Evolutionary conservation across 768 basidiomycete genomes (phyloP), one percentile per base, ranked within the genome.

Genomic region (Rhizopogon vulgaris): DNA sequence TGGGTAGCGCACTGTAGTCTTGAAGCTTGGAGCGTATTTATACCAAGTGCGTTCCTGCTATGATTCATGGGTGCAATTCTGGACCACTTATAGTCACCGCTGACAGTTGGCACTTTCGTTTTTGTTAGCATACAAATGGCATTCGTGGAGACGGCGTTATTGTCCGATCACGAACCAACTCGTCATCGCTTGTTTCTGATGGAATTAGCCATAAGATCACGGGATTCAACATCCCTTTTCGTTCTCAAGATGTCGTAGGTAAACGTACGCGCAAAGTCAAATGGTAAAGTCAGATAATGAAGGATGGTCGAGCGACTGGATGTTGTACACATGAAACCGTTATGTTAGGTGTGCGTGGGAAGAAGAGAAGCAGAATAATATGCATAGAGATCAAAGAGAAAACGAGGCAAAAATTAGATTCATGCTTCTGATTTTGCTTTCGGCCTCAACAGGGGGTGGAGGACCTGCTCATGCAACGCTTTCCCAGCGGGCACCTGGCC

Each of bases 381-480:
- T 28, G 32, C 17, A 37, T 25, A 48, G 30, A 2, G 41, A 30
- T 40, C 43, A 2, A 38, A 48, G 37, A n/a, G 6, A 18, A 38
- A 27, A 32, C 6, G 12, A 37, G 25, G 32, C 32, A 34, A 12
- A 34, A 34, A 12, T 11, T 30, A n/a, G 15, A 10, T 32, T 63
- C 55, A 69, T 37, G 60, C 58, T 43, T 61, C 54, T 32, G 62
- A 43, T 51, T 66, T 60, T n/a, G 51, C 48, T 55, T 68, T 60
- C 18, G 60, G 52, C 54, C 63, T 63, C 55, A 83, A 56, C 22
- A 66, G 66, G 22, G 86, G 85, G 65, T 92, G 89, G 40, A 95
- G 71, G 64, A 94, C 74, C 69, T 90, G 88, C 71, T 98, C 91
- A 64, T 96, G 90, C 38, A 98, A 77, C 49, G 94, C 93, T 71